These are phyloP conservation scores for Mucor sp. DNA, from an alignment of 371 early-diverging fungal genomes.

Conservation along the genomic window DNA sequence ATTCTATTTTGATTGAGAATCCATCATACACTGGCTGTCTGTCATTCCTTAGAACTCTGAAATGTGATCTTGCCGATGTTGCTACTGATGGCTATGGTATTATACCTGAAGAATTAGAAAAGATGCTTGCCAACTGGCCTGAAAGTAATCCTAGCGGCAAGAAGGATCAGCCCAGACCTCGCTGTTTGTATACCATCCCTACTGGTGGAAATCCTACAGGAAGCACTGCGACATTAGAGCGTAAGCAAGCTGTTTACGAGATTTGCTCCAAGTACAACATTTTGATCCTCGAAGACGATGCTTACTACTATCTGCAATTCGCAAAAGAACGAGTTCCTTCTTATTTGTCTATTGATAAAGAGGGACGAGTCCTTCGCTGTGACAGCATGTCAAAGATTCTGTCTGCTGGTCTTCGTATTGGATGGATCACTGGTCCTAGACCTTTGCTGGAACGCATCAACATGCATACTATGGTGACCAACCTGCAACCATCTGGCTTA, in stretches of 20 bases:
- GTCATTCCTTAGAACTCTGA: slow-evolving; percentile 70
- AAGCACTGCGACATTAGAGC: slow-evolving; percentile 56
- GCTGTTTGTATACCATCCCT: slow-evolving; percentile 61
- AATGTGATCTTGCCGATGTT: slow-evolving; percentile 65
- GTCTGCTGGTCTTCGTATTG: slow-evolving; percentile 79
- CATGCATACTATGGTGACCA: slow-evolving; percentile 72
- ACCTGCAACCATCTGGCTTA: slow-evolving; percentile 76
- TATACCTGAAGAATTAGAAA: slow-evolving; percentile 50
- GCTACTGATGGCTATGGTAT: slow-evolving; percentile 60
- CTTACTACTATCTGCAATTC: slow-evolving; percentile 75
- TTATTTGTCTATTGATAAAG: slow-evolving; percentile 78
- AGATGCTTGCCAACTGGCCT: slow-evolving; percentile 54
- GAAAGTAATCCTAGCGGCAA: slow-evolving; percentile 27
- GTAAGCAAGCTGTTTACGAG: slow-evolving; percentile 64
- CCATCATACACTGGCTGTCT: slow-evolving; percentile 79
- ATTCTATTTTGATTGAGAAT: slow-evolving; percentile 69
- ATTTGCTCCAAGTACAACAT: slow-evolving; percentile 62
- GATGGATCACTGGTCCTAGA: slow-evolving; percentile 77
- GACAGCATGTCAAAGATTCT: slow-evolving; percentile 84
- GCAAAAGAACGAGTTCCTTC: slow-evolving; percentile 47
- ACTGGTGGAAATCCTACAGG: slow-evolving; percentile 80
- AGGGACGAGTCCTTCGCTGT: slow-evolving; percentile 81
- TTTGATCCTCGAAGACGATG: slow-evolving; percentile 79
- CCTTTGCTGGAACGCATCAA: slow-evolving; percentile 70
- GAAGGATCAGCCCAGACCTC: slow-evolving; percentile 45